Conservation (phyloP, 176 grass and related monocot species). For the Luzula sylvatica region DNA sequence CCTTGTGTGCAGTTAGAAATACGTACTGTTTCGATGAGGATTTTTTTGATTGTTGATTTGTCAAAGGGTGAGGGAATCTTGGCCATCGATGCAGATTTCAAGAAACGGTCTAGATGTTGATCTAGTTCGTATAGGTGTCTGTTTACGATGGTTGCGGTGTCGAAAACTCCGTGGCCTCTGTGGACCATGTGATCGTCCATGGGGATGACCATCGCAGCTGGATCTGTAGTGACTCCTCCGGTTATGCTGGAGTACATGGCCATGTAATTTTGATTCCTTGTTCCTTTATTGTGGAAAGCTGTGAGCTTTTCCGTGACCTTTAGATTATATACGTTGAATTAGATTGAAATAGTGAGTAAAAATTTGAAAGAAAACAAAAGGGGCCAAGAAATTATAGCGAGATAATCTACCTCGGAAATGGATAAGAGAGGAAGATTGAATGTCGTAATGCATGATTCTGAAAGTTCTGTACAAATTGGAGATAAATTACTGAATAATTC, state of each 20-base stretch:
- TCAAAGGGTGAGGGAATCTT: slow-evolving; percentile 58
- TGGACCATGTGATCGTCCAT: slow-evolving; percentile 97
- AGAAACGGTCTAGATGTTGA: slow-evolving; percentile 70
- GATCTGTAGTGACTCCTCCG: slow-evolving; percentile 72
- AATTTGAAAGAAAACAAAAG: neutral
- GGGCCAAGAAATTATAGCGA: slow-evolving; percentile 21
- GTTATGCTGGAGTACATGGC: slow-evolving; percentile 92
- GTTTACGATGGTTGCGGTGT: slow-evolving; percentile 79
- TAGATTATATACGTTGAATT: neutral
- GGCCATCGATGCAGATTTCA: slow-evolving; percentile 61
- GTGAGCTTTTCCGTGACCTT: slow-evolving; percentile 54
- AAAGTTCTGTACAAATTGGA: slow-evolving; percentile 25
- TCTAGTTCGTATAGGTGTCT: slow-evolving; percentile 92
- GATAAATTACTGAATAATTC: too few species aligned
- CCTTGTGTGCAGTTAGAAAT: slow-evolving; percentile 74
- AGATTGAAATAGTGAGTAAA: neutral
- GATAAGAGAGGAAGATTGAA: slow-evolving; percentile 51
- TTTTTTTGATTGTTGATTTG: slow-evolving; percentile 36
- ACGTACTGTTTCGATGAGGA: slow-evolving; percentile 59
- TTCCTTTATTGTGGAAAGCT: slow-evolving; percentile 45
- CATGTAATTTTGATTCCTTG: slow-evolving; percentile 64
- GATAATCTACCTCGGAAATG: slow-evolving; percentile 43
- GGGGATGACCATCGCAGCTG: slow-evolving; percentile 74
- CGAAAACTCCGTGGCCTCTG: slow-evolving; percentile 92
- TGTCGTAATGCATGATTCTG: slow-evolving; percentile 10